These are phyloP conservation scores for Tylopilus plumbeoviolaceoides DNA, from an alignment of 768 basidiomycete genomes.

Conservation along the genomic window DNA sequence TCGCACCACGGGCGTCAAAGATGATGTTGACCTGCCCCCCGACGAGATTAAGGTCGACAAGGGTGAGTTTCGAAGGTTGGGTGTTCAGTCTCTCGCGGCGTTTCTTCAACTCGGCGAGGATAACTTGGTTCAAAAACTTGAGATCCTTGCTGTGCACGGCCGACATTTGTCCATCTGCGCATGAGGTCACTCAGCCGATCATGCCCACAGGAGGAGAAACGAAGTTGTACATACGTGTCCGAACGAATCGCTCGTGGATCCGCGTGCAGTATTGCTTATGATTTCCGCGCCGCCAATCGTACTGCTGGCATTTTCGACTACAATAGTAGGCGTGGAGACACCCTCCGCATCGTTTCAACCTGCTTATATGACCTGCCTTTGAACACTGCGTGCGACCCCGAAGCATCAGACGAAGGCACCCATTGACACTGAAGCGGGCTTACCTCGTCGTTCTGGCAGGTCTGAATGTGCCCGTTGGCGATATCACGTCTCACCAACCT, in stretches of 20 bases:
- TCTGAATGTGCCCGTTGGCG: conserved; percentile 20
- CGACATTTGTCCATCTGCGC: conserved; percentile 24
- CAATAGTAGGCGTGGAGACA: conserved; percentile 31
- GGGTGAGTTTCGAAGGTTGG: conserved; percentile 16
- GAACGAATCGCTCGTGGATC: conserved; percentile 18
- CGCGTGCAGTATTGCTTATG: conserved; percentile 26
- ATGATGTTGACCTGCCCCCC: conserved; percentile 4
- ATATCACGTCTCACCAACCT: conserved; percentile 15
- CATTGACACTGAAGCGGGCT: not conserved
- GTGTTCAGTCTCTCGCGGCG: conserved; percentile 8
- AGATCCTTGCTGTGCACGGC: conserved; percentile 23
- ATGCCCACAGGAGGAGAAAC: too few species aligned
- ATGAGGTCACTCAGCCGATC: too few species aligned
- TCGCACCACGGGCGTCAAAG: conserved; percentile 21
- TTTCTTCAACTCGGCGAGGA: conserved; percentile 25
- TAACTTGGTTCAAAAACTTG: conserved; percentile 24
- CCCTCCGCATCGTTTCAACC: conserved; percentile 25
- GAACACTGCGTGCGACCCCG: conserved; percentile 15
- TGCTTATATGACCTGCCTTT: conserved; percentile 12
- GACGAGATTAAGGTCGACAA: conserved; percentile 26
- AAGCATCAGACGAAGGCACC: not conserved
- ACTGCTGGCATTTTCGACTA: conserved; percentile 22
- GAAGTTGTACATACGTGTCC: conserved; percentile 11
- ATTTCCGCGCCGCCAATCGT: conserved; percentile 26
- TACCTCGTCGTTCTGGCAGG: conserved; percentile 26